Percentiles rank a stretch among this genome's conserved stretches.
Conservation (phyloP, 768 basidiomycete genomes). For the Suillus sp. region DNA sequence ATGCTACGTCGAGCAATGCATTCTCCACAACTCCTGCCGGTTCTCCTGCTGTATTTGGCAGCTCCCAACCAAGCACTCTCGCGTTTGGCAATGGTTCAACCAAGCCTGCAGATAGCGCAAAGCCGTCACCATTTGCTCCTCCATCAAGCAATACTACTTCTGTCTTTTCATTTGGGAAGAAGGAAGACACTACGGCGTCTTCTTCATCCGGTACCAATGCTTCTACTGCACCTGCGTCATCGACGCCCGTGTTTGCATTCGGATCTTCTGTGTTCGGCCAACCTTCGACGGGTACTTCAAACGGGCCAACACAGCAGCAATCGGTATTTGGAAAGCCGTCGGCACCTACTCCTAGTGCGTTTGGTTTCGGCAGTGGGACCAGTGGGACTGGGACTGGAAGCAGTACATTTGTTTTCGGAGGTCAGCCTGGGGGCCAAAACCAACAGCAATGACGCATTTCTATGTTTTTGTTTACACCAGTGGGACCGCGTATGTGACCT, state of each 20-base stretch:
- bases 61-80: conserved; percentile 16
- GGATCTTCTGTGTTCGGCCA: not conserved
- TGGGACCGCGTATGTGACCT: not conserved
- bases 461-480: not conserved
- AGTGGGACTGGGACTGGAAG: conserved; percentile 24
- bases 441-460: conserved; percentile 31
- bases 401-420: conserved; percentile 17
- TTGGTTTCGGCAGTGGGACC: conserved; percentile 35
- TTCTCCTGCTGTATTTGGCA: conserved; percentile 18
- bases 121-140: conserved; percentile 20
- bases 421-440: conserved; percentile 26
- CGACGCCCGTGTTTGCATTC: conserved; percentile 14
- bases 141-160: conserved; percentile 14
- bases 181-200: not conserved
- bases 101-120: conserved; percentile 21
- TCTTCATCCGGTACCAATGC: conserved; percentile 9
- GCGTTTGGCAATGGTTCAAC: conserved; percentile 24
- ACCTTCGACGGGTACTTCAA: conserved; percentile 7
- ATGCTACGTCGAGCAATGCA: conserved; percentile 19
- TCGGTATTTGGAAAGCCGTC: conserved; percentile 31
- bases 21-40: conserved; percentile 22
- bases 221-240: conserved; percentile 3
- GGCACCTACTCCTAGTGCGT: conserved; percentile 29
- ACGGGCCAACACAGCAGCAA: conserved; percentile 15
- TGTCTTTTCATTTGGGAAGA: conserved; percentile 10